Evolutionary conservation across 371 early-diverging fungal genomes (phyloP).

Genomic region (Nosema muscidifuracis): DNA sequence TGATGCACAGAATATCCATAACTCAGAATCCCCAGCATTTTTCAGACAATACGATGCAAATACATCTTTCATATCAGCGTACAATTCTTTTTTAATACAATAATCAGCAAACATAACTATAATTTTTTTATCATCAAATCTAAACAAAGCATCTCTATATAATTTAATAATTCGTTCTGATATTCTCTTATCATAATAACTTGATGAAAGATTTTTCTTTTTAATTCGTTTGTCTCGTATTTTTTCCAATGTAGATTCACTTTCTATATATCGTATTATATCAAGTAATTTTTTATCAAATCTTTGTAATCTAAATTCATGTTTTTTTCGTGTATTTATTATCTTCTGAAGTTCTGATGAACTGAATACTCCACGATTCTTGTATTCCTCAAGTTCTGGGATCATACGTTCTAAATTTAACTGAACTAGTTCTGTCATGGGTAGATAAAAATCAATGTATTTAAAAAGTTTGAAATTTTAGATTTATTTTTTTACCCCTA

Average conservation of each 20-base stretch:
- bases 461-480: neutral
- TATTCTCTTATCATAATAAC: constrained; percentile 18
- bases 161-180: constrained; percentile 36
- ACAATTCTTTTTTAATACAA: constrained; percentile 23
- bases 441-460: neutral
- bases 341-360: constrained; percentile 36
- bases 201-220: neutral
- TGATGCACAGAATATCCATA: constrained; percentile 48
- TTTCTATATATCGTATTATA: constrained; percentile 45
- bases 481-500: too few relatives aligned
- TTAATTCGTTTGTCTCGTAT: constrained; percentile 43
- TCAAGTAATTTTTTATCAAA: constrained; percentile 43
- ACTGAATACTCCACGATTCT: constrained; percentile 34
- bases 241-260: constrained; percentile 38
- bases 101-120: constrained; percentile 38
- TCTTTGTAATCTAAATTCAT: constrained; percentile 42
- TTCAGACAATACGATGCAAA: constrained; percentile 31
- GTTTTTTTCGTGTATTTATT: constrained; percentile 25
- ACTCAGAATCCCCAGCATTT: constrained; percentile 32
- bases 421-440: constrained; percentile 45
- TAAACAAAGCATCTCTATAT: constrained; percentile 33
- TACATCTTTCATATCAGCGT: constrained; percentile 39
- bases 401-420: constrained; percentile 46
- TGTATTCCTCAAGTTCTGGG: constrained; percentile 50
- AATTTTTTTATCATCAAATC: constrained; percentile 37